Conservation (phyloP, 129 eudicot species). For the Flaveria linearis region DNA sequence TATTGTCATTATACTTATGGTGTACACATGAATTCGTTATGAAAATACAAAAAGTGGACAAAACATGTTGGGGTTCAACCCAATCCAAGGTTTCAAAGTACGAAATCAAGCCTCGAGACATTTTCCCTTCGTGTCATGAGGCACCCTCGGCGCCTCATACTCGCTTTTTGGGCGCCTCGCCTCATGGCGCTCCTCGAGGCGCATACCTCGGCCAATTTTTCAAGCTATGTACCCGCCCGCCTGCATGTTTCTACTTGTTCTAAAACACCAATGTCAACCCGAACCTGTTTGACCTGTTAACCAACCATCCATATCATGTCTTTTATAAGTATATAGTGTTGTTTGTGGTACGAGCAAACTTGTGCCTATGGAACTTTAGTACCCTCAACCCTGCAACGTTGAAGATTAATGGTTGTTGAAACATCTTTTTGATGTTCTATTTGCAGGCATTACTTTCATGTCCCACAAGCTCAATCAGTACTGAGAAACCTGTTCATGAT, state of each 20-base stretch:
- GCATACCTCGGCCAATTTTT: too few species aligned
- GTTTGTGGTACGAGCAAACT: neutral
- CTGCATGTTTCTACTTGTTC: neutral
- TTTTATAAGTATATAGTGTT: neutral
- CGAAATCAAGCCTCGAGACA: too few species aligned
- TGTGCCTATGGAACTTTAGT: neutral
- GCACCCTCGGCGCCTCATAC: too few species aligned
- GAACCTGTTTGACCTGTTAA: neutral
- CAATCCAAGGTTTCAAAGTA: neutral
- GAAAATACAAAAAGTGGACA: neutral
- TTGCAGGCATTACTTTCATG: slow-evolving; percentile 73
- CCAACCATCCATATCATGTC: neutral
- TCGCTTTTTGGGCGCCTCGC: too few species aligned
- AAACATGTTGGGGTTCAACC: neutral
- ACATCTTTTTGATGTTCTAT: neutral
- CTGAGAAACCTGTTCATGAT: slow-evolving; percentile 58
- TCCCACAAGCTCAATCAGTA: slow-evolving; percentile 72
- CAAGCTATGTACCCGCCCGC: neutral
- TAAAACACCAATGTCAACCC: neutral
- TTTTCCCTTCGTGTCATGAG: too few species aligned
- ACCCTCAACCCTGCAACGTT: neutral
- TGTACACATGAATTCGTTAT: neutral
- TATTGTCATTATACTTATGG: neutral
- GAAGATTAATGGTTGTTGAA: neutral
- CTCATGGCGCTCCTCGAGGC: too few species aligned